phyloP scores from a whole-genome alignment of 768 basidiomycete genomes.

The Lactarius evosmus region DNA sequence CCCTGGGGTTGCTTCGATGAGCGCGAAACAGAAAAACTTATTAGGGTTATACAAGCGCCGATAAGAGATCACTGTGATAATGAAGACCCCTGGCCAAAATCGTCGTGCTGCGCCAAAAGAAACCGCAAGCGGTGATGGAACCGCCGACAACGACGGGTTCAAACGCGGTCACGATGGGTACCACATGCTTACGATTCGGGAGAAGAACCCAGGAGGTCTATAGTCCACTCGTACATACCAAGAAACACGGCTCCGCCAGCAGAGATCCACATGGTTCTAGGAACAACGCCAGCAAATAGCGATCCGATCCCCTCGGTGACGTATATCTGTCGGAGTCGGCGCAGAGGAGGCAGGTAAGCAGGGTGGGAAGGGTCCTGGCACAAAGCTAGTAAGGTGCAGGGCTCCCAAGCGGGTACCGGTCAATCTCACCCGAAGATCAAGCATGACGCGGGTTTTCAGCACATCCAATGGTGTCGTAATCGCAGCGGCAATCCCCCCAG shows the following conservation, averaged over 20 bases:
- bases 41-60: constrained; percentile 3
- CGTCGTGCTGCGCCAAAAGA: neutral
- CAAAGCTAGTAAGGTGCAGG: neutral
- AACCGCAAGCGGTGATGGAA: neutral
- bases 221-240: constrained; percentile 85
- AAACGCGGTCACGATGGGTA: neutral
- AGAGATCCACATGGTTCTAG: constrained; percentile 94
- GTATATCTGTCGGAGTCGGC: constrained; percentile 66
- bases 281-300: constrained; percentile 83
- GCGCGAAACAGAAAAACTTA: neutral
- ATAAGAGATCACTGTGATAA: constrained; percentile 8
- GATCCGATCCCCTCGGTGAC: constrained; percentile 64
- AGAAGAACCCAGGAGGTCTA: constrained; percentile 20
- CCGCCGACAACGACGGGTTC: constrained; percentile 1
- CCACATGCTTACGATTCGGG: constrained; percentile 8
- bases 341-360: constrained; percentile 51
- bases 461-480: constrained; percentile 95
- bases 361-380: constrained; percentile 49
- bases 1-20: neutral
- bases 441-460: constrained; percentile 95
- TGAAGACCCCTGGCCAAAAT: neutral
- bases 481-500: constrained; percentile 87
- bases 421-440: constrained; percentile 70
- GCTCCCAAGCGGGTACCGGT: neutral
- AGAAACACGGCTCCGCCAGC: constrained; percentile 96